Conservation (phyloP, 108 stramenopile species). For the Cylindrotheca closterium region DNA sequence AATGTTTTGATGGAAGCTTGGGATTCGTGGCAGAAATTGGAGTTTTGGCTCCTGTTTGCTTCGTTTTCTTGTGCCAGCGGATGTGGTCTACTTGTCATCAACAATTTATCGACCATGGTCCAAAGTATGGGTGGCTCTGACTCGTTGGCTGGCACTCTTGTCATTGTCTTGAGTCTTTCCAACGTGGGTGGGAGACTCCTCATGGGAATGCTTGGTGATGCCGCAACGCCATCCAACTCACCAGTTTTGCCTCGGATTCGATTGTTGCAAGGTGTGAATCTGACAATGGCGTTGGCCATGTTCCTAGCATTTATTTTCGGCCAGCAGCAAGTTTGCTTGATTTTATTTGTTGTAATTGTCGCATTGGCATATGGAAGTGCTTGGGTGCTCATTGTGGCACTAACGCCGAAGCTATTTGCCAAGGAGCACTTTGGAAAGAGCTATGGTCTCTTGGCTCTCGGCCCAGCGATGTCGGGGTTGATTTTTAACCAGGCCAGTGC, state of each 20-base stretch:
- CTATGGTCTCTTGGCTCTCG: slow-evolving; percentile 35
- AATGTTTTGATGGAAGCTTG: not conserved
- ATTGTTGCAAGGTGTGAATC: slow-evolving; percentile 6
- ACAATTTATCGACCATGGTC: slow-evolving; percentile 42
- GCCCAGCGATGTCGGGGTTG: slow-evolving; percentile 33
- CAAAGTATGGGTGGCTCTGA: slow-evolving; percentile 32
- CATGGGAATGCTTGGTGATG: slow-evolving; percentile 27
- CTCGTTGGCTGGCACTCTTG: slow-evolving; percentile 13
- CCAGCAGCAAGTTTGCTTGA: slow-evolving; percentile 6
- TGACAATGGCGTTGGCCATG: slow-evolving; percentile 22
- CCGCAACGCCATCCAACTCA: too few species aligned
- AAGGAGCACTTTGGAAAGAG: slow-evolving; percentile 33
- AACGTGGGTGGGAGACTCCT: slow-evolving; percentile 22
- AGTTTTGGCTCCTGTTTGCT: slow-evolving; percentile 36
- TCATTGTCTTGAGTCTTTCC: slow-evolving; percentile 24
- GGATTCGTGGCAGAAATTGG: slow-evolving; percentile 18
- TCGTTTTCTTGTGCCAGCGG: slow-evolving; percentile 27
- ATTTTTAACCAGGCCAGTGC: slow-evolving; percentile 29
- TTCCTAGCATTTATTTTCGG: slow-evolving; percentile 4
- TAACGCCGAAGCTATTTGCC: slow-evolving; percentile 26
- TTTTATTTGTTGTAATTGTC: slow-evolving; percentile 13
- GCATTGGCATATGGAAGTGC: slow-evolving; percentile 31
- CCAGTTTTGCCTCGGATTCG: slow-evolving; percentile 8
- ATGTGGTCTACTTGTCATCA: slow-evolving; percentile 29
- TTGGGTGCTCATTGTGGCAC: slow-evolving; percentile 29